Percentiles rank a stretch among this genome's conserved stretches.
Evolutionary conservation across 495 filamentous ascomycete species (phyloP).

Genomic region (Penicilliopsis zonata): DNA sequence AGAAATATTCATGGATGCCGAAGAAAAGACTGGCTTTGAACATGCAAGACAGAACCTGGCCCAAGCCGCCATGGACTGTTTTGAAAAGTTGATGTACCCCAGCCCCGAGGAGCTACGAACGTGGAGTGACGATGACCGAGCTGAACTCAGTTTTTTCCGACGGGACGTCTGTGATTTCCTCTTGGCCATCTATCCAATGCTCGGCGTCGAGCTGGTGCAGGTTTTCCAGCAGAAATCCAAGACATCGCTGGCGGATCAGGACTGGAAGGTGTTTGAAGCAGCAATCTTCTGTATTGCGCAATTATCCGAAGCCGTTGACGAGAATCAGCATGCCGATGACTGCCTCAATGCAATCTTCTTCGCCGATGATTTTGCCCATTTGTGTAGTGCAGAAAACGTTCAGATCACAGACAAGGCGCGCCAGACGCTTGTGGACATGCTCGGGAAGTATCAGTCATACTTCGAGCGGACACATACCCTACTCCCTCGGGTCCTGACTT

Average conservation of each 20-base stretch:
- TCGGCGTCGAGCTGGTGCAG: constrained; percentile 55
- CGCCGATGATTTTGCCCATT: constrained; percentile 36
- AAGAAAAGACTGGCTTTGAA: constrained; percentile 10
- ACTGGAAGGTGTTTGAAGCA: constrained; percentile 74
- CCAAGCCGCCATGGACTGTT: constrained; percentile 23
- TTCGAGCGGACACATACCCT: constrained; percentile 62
- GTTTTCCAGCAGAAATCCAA: constrained; percentile 56
- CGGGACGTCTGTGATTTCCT: constrained; percentile 74
- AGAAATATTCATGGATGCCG: constrained; percentile 16
- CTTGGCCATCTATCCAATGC: constrained; percentile 58
- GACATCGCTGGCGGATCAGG: constrained; percentile 39
- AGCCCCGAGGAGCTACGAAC: constrained; percentile 14
- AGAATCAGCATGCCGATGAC: constrained; percentile 53
- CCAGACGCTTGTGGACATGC: constrained; percentile 63
- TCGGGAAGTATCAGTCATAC: constrained; percentile 70
- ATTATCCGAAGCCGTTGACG: constrained; percentile 62
- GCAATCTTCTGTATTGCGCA: constrained; percentile 66
- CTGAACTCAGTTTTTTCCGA: constrained; percentile 65
- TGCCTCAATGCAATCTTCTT: constrained; percentile 62
- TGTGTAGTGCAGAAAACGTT: constrained; percentile 38
- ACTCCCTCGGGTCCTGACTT: constrained; percentile 64
- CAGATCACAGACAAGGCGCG: constrained; percentile 55
- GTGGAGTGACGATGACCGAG: constrained; percentile 64
- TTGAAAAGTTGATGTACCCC: constrained; percentile 28
- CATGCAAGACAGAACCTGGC: constrained; percentile 25